Evolutionary conservation across 768 basidiomycete species (phyloP), one percentile per base, ranked within the genome.

Genomic region (Lentinula lateritia): DNA sequence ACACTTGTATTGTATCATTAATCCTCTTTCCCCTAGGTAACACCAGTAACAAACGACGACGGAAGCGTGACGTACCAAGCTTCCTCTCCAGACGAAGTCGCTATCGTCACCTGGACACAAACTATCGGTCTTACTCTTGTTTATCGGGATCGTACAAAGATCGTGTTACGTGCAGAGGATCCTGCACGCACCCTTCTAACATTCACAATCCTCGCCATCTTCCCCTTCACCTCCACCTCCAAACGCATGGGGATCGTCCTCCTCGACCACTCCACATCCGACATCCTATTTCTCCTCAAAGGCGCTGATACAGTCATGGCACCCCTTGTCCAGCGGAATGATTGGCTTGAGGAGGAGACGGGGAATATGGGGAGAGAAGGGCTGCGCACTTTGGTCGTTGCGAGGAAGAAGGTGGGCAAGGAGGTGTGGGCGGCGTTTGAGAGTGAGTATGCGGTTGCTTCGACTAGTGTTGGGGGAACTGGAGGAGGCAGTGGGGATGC

Each of bases 171-270:
- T 20, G 41, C 55, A 18, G 55, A 20, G 1, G 23, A 38, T 15
- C 4, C 41, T 0, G 88, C 92, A 0, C 20, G 43, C 23, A 56
- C 16, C 8, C 39, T 56, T 13, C 71, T 95, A 53, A 76, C 78
- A 10, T 98, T 87, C 69, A 93, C 94, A 60, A 85, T 99, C 55
- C 87, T 98, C 59, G 90, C 95, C 53, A 84, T 99, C 62, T 99
- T 99, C 75, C 97, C 97, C 0, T 98, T 99, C 77, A 98, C 96
- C 0, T 97, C 94, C 12, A 97, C 98, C 73, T 95, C 95, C 0
- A 98, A 99, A 73, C 92, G 97, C 34, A 99, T 98, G 97, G 95
- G 97, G 36, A 98, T 98, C 69, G 83, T 99, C 68, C 90, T 98
- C 38, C 88, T 90, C 28, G 95, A 98, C 60, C 71, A 76, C 0